Percentiles rank a stretch among this genome's conserved stretches.
Conservation (phyloP, 306 rosid genomes). For the Medicago lupulina region DNA sequence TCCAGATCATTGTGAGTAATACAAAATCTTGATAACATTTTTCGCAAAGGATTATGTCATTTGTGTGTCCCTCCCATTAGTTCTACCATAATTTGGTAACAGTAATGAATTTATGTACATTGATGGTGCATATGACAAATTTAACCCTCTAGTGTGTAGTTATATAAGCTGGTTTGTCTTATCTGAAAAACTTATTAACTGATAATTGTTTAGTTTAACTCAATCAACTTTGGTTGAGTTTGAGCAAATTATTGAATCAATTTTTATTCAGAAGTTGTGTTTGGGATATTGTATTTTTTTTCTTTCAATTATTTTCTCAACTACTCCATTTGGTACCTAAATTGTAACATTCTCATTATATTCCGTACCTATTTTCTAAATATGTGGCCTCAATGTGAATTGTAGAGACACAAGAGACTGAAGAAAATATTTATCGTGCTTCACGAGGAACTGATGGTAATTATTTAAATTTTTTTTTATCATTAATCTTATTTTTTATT, state of each 20-base stretch:
- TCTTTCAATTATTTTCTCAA: background rate
- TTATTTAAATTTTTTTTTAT: conserved; percentile 34
- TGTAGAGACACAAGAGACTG: conserved; percentile 93
- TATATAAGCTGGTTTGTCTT: conserved; percentile 22
- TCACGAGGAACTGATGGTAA: conserved; percentile 82
- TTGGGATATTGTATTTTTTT: conserved; percentile 5
- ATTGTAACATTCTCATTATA: conserved; percentile 14
- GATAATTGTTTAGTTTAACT: conserved; percentile 4
- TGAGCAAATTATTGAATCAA: conserved; percentile 22
- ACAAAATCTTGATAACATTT: background rate
- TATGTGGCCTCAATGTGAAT: conserved; percentile 36
- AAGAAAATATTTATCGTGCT: conserved; percentile 89
- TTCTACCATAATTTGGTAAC: conserved; percentile 15
- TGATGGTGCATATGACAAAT: conserved; percentile 15
- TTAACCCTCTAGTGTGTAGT: conserved; percentile 11
- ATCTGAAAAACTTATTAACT: background rate
- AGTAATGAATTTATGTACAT: conserved; percentile 21
- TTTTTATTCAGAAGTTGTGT: conserved; percentile 19
- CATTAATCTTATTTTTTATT: conserved; percentile 8
- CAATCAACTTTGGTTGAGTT: conserved; percentile 23
- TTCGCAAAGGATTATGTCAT: conserved; percentile 16
- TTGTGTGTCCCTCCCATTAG: background rate
- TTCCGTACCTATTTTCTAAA: conserved; percentile 26
- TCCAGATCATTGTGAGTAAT: conserved; percentile 5
- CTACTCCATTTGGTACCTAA: conserved; percentile 23